Evolutionary conservation across 768 basidiomycete genomes (phyloP).

Genomic region (Lentinula detonsa): DNA sequence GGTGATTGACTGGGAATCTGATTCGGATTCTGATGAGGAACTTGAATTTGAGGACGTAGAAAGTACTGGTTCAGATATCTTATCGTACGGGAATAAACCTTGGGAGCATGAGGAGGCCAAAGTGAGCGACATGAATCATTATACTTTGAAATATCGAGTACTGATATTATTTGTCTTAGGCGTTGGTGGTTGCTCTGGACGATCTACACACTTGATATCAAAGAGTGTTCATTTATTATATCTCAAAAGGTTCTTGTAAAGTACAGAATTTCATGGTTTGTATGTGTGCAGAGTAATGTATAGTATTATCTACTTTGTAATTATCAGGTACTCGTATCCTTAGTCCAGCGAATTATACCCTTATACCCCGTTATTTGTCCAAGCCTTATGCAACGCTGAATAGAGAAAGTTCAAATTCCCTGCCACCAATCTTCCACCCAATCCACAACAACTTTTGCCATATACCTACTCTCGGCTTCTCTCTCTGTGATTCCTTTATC

Average conservation of each 20-base stretch:
- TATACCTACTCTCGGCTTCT: slow-evolving; percentile 32
- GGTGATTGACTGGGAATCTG: slow-evolving; percentile 4
- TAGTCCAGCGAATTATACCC: not conserved
- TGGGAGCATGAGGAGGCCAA: slow-evolving; percentile 35
- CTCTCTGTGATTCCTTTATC: slow-evolving; percentile 30
- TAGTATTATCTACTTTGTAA: not conserved
- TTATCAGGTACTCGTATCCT: not conserved
- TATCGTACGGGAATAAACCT: slow-evolving; percentile 33
- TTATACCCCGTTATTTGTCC: not conserved
- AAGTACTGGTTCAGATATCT: slow-evolving; percentile 27
- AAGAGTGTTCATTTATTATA: not conserved
- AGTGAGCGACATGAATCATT: slow-evolving; percentile 19
- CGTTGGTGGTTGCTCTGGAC: not conserved
- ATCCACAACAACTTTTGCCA: slow-evolving; percentile 42
- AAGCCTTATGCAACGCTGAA: too few relatives aligned
- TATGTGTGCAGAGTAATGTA: not conserved
- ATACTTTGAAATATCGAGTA: not conserved
- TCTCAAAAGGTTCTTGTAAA: not conserved
- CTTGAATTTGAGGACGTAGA: slow-evolving; percentile 15
- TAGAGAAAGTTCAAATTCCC: not conserved
- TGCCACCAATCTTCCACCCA: slow-evolving; percentile 42
- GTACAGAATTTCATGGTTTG: not conserved
- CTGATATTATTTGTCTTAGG: not conserved
- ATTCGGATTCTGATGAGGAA: not conserved
- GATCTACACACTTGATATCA: not conserved